A percentile compares a stretch with the other conserved stretches of the same genome.
These are phyloP conservation scores for Fagopyrum esculentum DNA, from an alignment of 148 eudicot species.

Conservation along the genomic window DNA sequence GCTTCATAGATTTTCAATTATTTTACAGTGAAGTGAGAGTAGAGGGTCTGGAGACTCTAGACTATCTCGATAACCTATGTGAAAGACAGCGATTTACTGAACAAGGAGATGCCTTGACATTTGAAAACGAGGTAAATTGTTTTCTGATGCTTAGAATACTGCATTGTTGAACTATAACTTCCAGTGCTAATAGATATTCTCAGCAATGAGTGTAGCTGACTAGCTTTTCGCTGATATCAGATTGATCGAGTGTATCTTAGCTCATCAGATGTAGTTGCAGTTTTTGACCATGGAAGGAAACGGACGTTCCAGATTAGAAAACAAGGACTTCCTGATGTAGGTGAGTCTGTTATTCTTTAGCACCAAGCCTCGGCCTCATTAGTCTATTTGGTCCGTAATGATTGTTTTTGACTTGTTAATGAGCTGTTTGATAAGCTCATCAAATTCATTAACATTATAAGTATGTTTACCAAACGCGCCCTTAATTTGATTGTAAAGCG, in stretches of 20 bases:
- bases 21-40: conserved; percentile 87
- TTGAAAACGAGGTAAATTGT: conserved; percentile 74
- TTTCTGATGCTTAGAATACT: background rate
- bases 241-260: conserved; percentile 72
- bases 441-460: background rate
- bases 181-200: background rate
- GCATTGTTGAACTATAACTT: background rate
- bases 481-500: conserved; percentile 25
- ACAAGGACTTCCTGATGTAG: conserved; percentile 87
- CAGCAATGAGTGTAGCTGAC: background rate
- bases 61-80: conserved; percentile 66
- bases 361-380: background rate
- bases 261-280: conserved; percentile 46
- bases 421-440: background rate
- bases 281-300: conserved; percentile 75
- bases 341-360: conserved; percentile 24
- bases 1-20: background rate
- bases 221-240: conserved; percentile 24
- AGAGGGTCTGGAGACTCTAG: conserved; percentile 87
- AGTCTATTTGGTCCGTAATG: background rate
- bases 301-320: conserved; percentile 60
- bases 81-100: conserved; percentile 78
- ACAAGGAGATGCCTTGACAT: conserved; percentile 95
- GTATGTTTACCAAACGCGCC: background rate
- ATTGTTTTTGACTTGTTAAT: background rate